phyloP scores from a whole-genome alignment of 1,284 basidiomycete species.

The Malassezia brasiliensis region DNA sequence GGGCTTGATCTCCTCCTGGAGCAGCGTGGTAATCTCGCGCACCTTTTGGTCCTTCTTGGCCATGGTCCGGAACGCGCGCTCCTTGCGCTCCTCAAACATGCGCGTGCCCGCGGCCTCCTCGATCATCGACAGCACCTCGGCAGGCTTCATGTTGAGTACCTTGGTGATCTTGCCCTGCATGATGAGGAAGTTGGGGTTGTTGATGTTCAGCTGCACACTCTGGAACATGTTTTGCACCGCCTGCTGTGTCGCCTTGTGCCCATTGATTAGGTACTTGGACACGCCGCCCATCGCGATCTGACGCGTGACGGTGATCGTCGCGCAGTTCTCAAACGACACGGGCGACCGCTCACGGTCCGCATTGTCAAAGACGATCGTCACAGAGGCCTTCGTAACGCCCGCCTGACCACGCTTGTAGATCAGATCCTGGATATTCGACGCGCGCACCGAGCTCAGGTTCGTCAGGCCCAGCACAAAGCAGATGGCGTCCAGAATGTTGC shows the following conservation, averaged over 20 bases:
- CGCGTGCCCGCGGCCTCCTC: slow-evolving; percentile 97
- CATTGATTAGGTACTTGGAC: slow-evolving; percentile 94
- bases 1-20: slow-evolving; percentile 84
- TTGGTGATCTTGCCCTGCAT: slow-evolving; percentile 76
- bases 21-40: slow-evolving; percentile 60
- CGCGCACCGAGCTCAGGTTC: slow-evolving; percentile 57
- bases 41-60: slow-evolving; percentile 94
- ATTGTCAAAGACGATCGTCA: slow-evolving; percentile 98
- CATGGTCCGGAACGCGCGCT: slow-evolving; percentile 95
- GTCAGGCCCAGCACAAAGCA: slow-evolving; percentile 48
- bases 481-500: slow-evolving; percentile 54
- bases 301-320: slow-evolving; percentile 90
- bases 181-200: slow-evolving; percentile 98
- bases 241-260: slow-evolving; percentile 84
- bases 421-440: slow-evolving; percentile 88
- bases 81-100: slow-evolving; percentile 98
- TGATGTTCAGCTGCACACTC: slow-evolving; percentile 96
- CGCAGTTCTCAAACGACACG: slow-evolving; percentile 67
- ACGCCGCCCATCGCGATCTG: slow-evolving; percentile 92
- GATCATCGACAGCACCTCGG: slow-evolving; percentile 95
- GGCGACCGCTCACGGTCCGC: slow-evolving; percentile 81
- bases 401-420: slow-evolving; percentile 98
- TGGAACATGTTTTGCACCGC: slow-evolving; percentile 88
- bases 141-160: slow-evolving; percentile 96
- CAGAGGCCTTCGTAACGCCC: slow-evolving; percentile 90